A percentile compares a stretch with the other conserved stretches of the same genome.
phyloP scores from a whole-genome alignment of 495 filamentous ascomycete genomes.

The Penicilliopsis zonata region DNA sequence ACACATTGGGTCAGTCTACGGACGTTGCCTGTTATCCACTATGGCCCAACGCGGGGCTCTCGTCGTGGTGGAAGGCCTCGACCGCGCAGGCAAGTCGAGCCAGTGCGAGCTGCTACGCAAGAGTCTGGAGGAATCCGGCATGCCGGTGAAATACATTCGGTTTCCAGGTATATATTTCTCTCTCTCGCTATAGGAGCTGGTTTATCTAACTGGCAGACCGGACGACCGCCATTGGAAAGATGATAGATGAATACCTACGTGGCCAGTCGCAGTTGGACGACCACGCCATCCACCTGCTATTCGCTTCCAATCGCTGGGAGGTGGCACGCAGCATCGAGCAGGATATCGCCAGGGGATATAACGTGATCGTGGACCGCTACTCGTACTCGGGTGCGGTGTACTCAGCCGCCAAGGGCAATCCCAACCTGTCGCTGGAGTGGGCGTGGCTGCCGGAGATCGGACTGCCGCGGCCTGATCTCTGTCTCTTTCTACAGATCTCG shows the following conservation, averaged over 20 bases:
- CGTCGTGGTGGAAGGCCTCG: slow-evolving; percentile 86
- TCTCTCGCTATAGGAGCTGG: not conserved
- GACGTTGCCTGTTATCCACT: too few species aligned
- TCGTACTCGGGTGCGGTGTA: slow-evolving; percentile 91
- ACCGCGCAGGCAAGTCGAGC: slow-evolving; percentile 91
- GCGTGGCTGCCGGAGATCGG: slow-evolving; percentile 75
- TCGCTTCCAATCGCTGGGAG: slow-evolving; percentile 96
- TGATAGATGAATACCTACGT: slow-evolving; percentile 82
- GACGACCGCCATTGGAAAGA: slow-evolving; percentile 74
- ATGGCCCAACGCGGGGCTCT: slow-evolving; percentile 55
- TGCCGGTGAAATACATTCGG: slow-evolving; percentile 58
- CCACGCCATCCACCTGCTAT: slow-evolving; percentile 88
- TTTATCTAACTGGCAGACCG: slow-evolving; percentile 48
- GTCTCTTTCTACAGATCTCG: slow-evolving; percentile 74
- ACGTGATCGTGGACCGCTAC: slow-evolving; percentile 82
- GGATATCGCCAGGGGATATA: slow-evolving; percentile 52
- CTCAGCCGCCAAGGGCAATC: slow-evolving; percentile 79
- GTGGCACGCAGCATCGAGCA: slow-evolving; percentile 50
- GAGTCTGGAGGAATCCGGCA: slow-evolving; percentile 47
- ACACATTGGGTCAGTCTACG: too few species aligned
- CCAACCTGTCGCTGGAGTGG: slow-evolving; percentile 59
- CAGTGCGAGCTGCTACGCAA: slow-evolving; percentile 67
- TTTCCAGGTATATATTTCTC: slow-evolving; percentile 58
- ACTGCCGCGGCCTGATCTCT: slow-evolving; percentile 76
- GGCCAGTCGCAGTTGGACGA: slow-evolving; percentile 67